These are phyloP conservation scores for Colletotrichum sublineola DNA, from an alignment of 2,329 filamentous ascomycete genomes.

Conservation along the genomic window DNA sequence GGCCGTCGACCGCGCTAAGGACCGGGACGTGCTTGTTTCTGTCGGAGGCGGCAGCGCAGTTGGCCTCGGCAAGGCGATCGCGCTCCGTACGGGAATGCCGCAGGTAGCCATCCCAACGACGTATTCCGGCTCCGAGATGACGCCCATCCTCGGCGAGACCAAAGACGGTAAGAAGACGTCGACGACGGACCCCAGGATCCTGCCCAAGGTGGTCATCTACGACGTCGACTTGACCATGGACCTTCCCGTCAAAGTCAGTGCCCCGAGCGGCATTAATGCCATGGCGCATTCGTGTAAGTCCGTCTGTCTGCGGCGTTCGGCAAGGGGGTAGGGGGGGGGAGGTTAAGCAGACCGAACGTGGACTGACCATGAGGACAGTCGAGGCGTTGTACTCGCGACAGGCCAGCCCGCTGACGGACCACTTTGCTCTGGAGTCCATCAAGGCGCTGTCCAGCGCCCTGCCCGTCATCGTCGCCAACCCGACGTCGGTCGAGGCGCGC, in stretches of 20 bases:
- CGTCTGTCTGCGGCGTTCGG: neutral
- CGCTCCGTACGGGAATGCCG: conserved; percentile 64
- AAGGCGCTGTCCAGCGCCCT: conserved; percentile 54
- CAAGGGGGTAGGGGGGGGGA: no score
- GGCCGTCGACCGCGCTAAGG: conserved; percentile 48
- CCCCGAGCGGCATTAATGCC: conserved; percentile 40
- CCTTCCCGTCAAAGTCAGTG: conserved; percentile 35
- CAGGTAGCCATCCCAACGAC: conserved; percentile 73
- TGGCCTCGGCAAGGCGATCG: conserved; percentile 69
- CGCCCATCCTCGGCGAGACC: conserved; percentile 52
- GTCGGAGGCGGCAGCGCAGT: conserved; percentile 75
- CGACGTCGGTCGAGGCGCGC: conserved; percentile 60
- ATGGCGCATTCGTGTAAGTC: conserved; percentile 40
- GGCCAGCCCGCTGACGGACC: conserved; percentile 35
- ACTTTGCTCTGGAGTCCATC: conserved; percentile 40
- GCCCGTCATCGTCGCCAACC: conserved; percentile 63
- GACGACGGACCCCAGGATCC: conserved; percentile 33
- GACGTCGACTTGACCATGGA: conserved; percentile 40
- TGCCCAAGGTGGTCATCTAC: conserved; percentile 41
- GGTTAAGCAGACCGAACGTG: neutral
- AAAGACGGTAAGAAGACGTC: conserved; percentile 42
- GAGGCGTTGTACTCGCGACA: conserved; percentile 39
- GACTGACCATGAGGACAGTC: conserved; percentile 20
- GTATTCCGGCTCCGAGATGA: conserved; percentile 73
- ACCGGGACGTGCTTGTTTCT: conserved; percentile 69